These are phyloP conservation scores for Clathrospora elynae DNA, from an alignment of 2,329 filamentous ascomycete genomes.

Conservation along the genomic window DNA sequence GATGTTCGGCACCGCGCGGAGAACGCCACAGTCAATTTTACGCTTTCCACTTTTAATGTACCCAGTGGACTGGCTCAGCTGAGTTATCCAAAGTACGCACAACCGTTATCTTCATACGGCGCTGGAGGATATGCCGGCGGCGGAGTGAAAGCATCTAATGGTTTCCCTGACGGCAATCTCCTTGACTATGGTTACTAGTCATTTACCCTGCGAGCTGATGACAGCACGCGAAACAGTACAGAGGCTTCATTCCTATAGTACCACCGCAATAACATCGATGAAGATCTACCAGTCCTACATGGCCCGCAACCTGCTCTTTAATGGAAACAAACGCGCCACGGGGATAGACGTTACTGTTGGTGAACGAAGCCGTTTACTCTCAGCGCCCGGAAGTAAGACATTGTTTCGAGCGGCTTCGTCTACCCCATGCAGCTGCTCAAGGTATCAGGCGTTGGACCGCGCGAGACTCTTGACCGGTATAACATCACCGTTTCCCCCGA, in stretches of 20 bases:
- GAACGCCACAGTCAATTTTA: constrained; percentile 13
- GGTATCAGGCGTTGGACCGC: constrained; percentile 12
- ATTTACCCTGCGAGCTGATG: constrained; percentile 7
- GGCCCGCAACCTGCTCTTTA: constrained; percentile 11
- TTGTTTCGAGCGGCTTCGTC: constrained; percentile 9
- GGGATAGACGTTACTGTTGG: constrained; percentile 11
- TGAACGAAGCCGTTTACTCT: constrained; percentile 8
- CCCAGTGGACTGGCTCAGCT: constrained; percentile 14
- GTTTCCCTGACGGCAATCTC: constrained; percentile 10
- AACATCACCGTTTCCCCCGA: constrained; percentile 11
- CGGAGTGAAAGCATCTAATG: constrained; percentile 8
- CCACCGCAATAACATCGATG: constrained; percentile 7
- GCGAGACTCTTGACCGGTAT: constrained; percentile 5
- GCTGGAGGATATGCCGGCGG: constrained; percentile 11
- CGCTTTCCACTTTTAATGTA: constrained; percentile 7
- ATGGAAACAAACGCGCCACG: constrained; percentile 6
- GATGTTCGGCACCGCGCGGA: constrained; percentile 12
- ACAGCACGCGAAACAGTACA: constrained; percentile 13
- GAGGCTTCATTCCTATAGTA: constrained; percentile 9
- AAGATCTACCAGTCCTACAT: constrained; percentile 15
- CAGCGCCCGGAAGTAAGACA: constrained; percentile 7
- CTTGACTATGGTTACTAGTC: constrained; percentile 13
- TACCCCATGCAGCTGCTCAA: constrained; percentile 10
- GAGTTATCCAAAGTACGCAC: constrained; percentile 18
- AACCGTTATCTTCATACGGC: constrained; percentile 12